phyloP scores from a whole-genome alignment of 345 rosid genomes.

The Excoecaria agallocha region DNA sequence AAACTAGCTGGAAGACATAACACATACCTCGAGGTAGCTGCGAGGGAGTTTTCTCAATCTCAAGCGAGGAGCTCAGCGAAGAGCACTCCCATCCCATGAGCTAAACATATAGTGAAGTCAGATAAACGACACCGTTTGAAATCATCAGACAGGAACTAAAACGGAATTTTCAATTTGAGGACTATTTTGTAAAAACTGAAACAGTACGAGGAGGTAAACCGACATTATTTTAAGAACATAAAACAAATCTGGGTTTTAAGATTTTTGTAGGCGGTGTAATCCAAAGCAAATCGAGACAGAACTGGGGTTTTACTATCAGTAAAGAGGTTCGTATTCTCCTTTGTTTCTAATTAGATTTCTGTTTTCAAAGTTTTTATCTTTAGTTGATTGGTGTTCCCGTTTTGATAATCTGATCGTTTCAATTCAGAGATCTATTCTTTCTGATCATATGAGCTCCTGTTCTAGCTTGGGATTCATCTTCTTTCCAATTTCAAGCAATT shows the following conservation, averaged over 20 bases:
- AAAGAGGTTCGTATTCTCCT: slow-evolving; percentile 5
- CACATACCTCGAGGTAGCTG: not conserved
- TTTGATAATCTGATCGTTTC: not conserved
- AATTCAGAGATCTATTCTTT: slow-evolving; percentile 8
- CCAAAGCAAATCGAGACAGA: not conserved
- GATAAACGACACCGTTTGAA: not conserved
- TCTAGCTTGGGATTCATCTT: not conserved
- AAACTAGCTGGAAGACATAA: not conserved
- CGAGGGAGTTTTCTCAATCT: not conserved
- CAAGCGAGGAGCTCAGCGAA: too few relatives aligned
- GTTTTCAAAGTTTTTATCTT: not conserved
- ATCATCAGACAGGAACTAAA: not conserved
- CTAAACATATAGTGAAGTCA: too few relatives aligned
- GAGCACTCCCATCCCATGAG: not conserved
- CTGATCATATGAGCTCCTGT: not conserved
- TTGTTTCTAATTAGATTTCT: not conserved
- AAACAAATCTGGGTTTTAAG: not conserved
- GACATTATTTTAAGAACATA: not conserved
- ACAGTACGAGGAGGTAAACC: not conserved
- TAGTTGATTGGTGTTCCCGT: not conserved
- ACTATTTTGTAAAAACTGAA: not conserved
- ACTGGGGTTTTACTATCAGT: not conserved
- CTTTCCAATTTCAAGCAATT: not conserved
- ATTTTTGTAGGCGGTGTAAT: too few relatives aligned
- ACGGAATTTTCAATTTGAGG: not conserved